Evolutionary conservation across 208 protist genomes (phyloP).

Genomic region (Trypanosoma avium): DNA sequence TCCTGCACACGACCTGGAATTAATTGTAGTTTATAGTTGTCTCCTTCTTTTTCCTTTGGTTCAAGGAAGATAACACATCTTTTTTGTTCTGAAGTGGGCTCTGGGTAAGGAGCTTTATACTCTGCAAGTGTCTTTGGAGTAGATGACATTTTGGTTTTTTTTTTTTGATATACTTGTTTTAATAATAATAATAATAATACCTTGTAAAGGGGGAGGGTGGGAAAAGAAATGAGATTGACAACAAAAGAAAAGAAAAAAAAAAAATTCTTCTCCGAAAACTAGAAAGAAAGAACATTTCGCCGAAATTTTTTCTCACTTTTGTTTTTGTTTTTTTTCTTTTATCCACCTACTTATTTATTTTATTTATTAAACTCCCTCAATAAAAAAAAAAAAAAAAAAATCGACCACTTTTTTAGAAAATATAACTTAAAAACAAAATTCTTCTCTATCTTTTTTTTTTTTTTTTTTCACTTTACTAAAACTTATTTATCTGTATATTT

Average conservation of each 20-base stretch:
- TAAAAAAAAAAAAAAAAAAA: background rate
- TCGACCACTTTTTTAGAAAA: no score
- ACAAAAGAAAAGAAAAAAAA: slow-evolving; percentile 20
- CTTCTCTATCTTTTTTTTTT: background rate
- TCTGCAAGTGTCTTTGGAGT: slow-evolving; percentile 37
- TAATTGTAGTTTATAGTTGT: slow-evolving; percentile 62
- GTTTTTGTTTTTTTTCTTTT: no score
- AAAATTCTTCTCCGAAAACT: no score
- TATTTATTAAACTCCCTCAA: no score
- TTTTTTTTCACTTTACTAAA: background rate
- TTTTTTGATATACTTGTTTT: slow-evolving; percentile 2
- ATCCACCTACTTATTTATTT: no score
- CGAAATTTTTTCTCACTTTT: no score
- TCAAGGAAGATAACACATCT: slow-evolving; percentile 76
- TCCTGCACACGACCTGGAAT: slow-evolving; percentile 53
- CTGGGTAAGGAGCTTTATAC: slow-evolving; percentile 67
- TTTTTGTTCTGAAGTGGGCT: slow-evolving; percentile 48
- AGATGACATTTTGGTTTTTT: slow-evolving; percentile 1
- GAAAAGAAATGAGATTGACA: background rate
- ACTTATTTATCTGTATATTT: slow-evolving; percentile 1
- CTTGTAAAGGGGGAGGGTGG: background rate
- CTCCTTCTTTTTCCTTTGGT: slow-evolving; percentile 38
- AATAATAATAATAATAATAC: background rate
- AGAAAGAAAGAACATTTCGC: no score
- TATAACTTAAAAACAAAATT: no score